Evolutionary conservation across 129 eudicot species (phyloP), one percentile per base, ranked within the genome.

Genomic region (Lonicera japonica): DNA sequence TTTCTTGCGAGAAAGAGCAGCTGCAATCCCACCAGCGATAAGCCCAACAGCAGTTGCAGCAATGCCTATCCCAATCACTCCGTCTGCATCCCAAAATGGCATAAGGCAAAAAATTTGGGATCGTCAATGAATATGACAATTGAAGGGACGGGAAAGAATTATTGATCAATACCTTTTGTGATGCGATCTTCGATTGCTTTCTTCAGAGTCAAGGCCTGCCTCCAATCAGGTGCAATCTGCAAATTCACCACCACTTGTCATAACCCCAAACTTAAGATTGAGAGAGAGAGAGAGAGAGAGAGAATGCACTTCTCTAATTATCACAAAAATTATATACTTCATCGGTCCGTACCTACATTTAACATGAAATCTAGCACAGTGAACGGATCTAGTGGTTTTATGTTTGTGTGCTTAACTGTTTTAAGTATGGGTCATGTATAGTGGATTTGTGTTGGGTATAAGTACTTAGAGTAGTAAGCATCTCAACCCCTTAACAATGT

Each of bases 21-120:
- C 97, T 24, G 89, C 97, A 70, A 90, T 63, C 40, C 97, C 97
- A 47, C 97, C 97, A 58, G 89, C 95, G 67, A 90, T 25, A 57
- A 90, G 86, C n/a, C 97, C 97, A 60, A 87, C 86, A 58, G 97
- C 95, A 58, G 97, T 86, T 8, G 90, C 94, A 77, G 97, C 95
- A 64, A 91, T 87, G 52, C 97, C 97, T 24, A 87, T 80, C 38
- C 97, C 97, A 56, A 91, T 87, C 22, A 82, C 95, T 69, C 95
- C 97, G 81, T 91, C 97, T 91, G 70, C 70, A 54, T 59, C 13
- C 10, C 50, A 58, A 21, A 43, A 8, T 25, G 11, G 39, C 21
- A 75, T 59, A 53, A 39, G n/a, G 8, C 56, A 45, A 56, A 15
- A 3, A 16, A 0, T 1, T 0, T 16, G 43, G 10, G 10, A 19